A percentile compares a stretch with the other conserved stretches of the same genome.
These are phyloP conservation scores for Suhomyces guaymorum DNA, from an alignment of 1,139 yeast species.

Conservation along the genomic window DNA sequence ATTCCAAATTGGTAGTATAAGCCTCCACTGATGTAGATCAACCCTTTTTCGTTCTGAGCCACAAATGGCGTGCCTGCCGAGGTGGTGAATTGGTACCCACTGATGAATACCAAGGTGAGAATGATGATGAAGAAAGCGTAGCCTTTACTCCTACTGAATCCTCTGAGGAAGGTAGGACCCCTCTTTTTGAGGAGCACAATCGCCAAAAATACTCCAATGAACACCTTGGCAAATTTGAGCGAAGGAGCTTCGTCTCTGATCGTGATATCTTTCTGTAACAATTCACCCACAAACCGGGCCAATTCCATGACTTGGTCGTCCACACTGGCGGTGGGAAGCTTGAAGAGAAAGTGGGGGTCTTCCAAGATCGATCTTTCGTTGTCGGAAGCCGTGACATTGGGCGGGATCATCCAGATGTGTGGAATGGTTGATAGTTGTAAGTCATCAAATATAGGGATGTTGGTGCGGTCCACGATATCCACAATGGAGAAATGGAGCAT, in stretches of 20 bases:
- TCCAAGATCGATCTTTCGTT: slow-evolving; percentile 21
- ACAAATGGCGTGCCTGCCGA: slow-evolving; percentile 63
- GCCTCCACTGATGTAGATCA: slow-evolving; percentile 64
- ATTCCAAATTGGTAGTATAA: slow-evolving; percentile 66
- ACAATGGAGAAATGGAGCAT: slow-evolving; percentile 49
- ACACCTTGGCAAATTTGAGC: slow-evolving; percentile 46
- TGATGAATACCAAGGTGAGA: slow-evolving; percentile 45
- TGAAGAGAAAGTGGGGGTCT: slow-evolving; percentile 35
- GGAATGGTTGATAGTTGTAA: slow-evolving; percentile 56
- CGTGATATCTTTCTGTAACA: slow-evolving; percentile 42
- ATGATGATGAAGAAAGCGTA: slow-evolving; percentile 42
- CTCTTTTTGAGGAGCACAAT: slow-evolving; percentile 53
- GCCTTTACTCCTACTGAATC: slow-evolving; percentile 32
- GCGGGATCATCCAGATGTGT: slow-evolving; percentile 65
- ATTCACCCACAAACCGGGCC: slow-evolving; percentile 53
- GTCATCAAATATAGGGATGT: slow-evolving; percentile 36
- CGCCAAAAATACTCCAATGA: slow-evolving; percentile 43
- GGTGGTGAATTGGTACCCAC: slow-evolving; percentile 66
- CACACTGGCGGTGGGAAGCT: slow-evolving; percentile 28
- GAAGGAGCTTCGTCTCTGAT: slow-evolving; percentile 45
- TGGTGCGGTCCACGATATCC: slow-evolving; percentile 48
- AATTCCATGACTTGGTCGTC: slow-evolving; percentile 45
- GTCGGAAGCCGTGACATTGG: slow-evolving; percentile 23
- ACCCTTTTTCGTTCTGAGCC: slow-evolving; percentile 50
- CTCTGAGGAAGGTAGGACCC: slow-evolving; percentile 39